Conservation (phyloP, 2,329 filamentous ascomycete species). For the Penicillium sp. region DNA sequence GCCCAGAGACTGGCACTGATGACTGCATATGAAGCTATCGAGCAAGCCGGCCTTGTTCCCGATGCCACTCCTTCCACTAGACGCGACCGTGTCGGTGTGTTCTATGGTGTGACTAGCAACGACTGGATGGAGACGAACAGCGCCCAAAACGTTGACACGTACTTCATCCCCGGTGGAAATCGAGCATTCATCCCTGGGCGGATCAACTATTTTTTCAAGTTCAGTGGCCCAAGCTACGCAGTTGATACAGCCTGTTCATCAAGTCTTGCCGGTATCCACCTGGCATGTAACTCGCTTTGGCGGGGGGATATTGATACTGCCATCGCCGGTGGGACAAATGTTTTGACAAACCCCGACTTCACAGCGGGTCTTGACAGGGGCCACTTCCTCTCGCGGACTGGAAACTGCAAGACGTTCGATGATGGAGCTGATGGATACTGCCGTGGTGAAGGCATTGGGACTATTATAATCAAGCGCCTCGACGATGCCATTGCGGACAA, state of each 20-base stretch:
- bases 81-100: constrained; percentile 57
- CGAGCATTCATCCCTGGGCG: not conserved
- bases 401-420: constrained; percentile 49
- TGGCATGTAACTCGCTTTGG: constrained; percentile 66
- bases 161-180: not conserved
- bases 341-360: constrained; percentile 71
- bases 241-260: constrained; percentile 68
- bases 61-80: constrained; percentile 64
- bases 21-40: constrained; percentile 66
- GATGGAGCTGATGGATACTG: constrained; percentile 51
- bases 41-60: constrained; percentile 70
- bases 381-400: constrained; percentile 30
- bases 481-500: constrained; percentile 49
- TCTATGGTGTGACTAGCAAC: constrained; percentile 56
- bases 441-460: constrained; percentile 47
- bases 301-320: constrained; percentile 72
- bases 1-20: constrained; percentile 70
- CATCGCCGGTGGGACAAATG: constrained; percentile 68
- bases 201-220: constrained; percentile 55
- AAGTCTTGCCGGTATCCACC: constrained; percentile 55
- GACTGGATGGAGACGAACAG: constrained; percentile 5
- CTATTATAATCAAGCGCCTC: constrained; percentile 50
- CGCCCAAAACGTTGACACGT: not conserved
- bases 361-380: constrained; percentile 64
- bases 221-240: constrained; percentile 59